Conservation (phyloP, 257 asterid genomes). For the Primulina eburnea region DNA sequence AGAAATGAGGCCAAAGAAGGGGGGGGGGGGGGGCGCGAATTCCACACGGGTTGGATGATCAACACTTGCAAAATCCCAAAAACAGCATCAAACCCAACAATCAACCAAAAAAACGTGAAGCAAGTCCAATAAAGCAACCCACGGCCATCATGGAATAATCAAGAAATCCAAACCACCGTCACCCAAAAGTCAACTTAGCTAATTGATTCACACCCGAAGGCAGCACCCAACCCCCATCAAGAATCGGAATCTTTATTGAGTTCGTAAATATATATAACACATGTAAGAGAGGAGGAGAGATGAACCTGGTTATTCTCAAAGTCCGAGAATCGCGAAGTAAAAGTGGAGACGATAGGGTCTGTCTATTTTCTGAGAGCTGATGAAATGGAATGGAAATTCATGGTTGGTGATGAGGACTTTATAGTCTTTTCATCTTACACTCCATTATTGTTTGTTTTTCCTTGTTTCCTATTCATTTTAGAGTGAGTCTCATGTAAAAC, state of each 20-base stretch:
- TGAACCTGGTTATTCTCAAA: neutral
- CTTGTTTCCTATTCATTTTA: too few relatives aligned
- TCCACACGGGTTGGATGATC: slow-evolving; percentile 11
- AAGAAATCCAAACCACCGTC: slow-evolving; percentile 25
- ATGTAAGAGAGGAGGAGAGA: neutral
- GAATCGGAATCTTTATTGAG: neutral
- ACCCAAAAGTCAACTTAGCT: slow-evolving; percentile 35
- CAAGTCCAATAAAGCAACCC: slow-evolving; percentile 10
- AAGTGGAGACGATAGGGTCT: neutral
- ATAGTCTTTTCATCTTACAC: too few relatives aligned
- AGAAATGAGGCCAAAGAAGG: neutral
- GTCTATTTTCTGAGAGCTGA: neutral
- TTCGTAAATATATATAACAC: too few relatives aligned
- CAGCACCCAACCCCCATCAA: neutral
- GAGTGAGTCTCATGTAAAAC: too few relatives aligned
- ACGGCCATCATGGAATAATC: slow-evolving; percentile 25
- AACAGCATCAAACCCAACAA: slow-evolving; percentile 22
- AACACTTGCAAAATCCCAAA: slow-evolving; percentile 22
- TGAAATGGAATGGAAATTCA: neutral
- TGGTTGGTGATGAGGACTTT: neutral
- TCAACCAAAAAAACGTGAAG: neutral
- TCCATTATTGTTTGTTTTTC: too few relatives aligned
- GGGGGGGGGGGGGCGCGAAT: too few relatives aligned
- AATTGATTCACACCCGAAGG: neutral
- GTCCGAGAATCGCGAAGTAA: neutral